Evolutionary conservation across 345 rosid species (phyloP), one percentile per base, ranked within the genome.

Genomic region (Bruguiera gymnorhiza): DNA sequence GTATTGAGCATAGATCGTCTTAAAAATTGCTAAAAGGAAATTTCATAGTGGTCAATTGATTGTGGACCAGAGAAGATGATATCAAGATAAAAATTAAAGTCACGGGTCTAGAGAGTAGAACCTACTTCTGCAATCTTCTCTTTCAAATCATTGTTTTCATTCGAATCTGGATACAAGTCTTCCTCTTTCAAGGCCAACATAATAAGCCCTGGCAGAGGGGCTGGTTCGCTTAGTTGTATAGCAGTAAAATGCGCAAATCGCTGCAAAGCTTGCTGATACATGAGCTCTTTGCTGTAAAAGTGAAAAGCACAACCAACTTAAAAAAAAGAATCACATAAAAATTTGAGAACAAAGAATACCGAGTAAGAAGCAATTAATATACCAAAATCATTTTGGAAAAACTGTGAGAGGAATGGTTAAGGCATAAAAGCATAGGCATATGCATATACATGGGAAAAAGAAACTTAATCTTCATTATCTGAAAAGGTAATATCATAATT

Each of bases 201-300:
- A 68, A 95, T 86, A 78, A 95, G 84, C 76, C 87, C 97, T 2
- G 69, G 64, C 68, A 92, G 31, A 30, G 97, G 89, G 52, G 97
- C 90, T 39, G 96, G 88, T 56, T 92, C 87, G 37, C 97, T 92
- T 32, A 95, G 83, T 76, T 90, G 95, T 70, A 92, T 86, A 37
- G 90, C 95, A 83, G 85, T 92, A 76, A 88, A 92, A 83, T 88
- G 96, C 34, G 91, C 88, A 84, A 95, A 95, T 24, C 97, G 93
- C 24, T 84, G 83, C 59, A 95, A 78, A 52, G 79, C 93, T 86
- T 87, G 99, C 84, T 92, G 99, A 81, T 95, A 95, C 97, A 95
- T 90, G 68, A 95, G 87, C 83, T 95, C 99, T 81, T 95, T 89
- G 86, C 99, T 89, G 93, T 69, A 65, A 76, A 75, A 46, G 81